These are phyloP conservation scores for Tolypocladium cylindrosporum DNA, from an alignment of 2,329 filamentous ascomycete genomes.

Conservation along the genomic window DNA sequence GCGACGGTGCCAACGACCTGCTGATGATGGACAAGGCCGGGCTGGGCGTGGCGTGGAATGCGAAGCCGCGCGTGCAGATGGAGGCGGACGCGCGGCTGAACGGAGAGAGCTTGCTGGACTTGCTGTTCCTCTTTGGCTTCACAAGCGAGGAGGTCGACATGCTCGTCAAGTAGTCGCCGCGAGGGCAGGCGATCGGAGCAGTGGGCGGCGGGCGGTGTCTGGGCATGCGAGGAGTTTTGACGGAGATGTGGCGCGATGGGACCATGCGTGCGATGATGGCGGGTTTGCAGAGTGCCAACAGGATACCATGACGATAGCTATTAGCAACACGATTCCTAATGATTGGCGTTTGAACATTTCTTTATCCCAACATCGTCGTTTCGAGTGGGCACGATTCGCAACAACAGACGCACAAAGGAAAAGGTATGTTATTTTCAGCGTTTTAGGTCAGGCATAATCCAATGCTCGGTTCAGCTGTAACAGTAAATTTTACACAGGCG, in stretches of 20 bases:
- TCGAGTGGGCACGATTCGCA: background rate
- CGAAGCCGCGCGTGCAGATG: conserved; percentile 73
- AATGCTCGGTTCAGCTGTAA: conserved; percentile 8
- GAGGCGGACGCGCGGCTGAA: conserved; percentile 66
- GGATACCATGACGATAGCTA: background rate
- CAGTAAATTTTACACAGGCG: background rate
- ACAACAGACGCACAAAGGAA: background rate
- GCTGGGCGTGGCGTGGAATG: conserved; percentile 73
- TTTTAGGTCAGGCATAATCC: conserved; percentile 14
- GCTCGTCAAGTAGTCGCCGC: conserved; percentile 7
- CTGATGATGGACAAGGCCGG: conserved; percentile 70
- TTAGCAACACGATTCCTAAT: background rate
- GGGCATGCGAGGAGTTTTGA: background rate
- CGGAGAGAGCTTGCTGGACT: conserved; percentile 56
- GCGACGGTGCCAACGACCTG: conserved; percentile 76
- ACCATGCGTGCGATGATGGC: background rate
- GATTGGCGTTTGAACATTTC: too few relatives aligned
- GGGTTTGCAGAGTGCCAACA: background rate
- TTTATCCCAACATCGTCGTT: background rate
- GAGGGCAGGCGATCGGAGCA: background rate
- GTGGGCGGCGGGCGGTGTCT: background rate
- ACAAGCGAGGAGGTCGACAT: conserved; percentile 46
- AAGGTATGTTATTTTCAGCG: conserved; percentile 4
- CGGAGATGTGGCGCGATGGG: background rate
- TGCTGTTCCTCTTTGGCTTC: conserved; percentile 67